A percentile compares a stretch with the other conserved stretches of the same genome.
Conservation (phyloP, 2,329 filamentous ascomycete species). For the Colletotrichum somersetense region DNA sequence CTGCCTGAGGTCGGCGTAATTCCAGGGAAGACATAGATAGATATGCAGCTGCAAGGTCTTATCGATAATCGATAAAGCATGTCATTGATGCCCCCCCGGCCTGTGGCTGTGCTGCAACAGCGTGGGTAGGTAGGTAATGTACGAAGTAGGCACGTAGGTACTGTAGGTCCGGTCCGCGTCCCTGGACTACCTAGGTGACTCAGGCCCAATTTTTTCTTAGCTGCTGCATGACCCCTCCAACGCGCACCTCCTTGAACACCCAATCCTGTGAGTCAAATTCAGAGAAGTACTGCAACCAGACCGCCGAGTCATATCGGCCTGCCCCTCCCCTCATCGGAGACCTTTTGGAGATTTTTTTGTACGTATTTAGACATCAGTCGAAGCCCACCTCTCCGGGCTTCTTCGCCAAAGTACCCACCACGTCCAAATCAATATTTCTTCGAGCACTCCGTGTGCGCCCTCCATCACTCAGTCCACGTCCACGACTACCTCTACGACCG, state of each 20-base stretch:
- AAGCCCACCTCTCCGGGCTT: conserved; percentile 55
- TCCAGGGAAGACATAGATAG: background rate
- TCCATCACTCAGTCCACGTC: conserved; percentile 58
- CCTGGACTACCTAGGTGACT: conserved; percentile 13
- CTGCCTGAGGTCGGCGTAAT: background rate
- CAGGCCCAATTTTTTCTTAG: conserved; percentile 36
- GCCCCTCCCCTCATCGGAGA: conserved; percentile 38
- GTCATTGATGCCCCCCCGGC: background rate
- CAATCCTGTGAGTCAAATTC: conserved; percentile 41
- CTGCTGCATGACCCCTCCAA: conserved; percentile 35
- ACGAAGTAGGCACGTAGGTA: background rate
- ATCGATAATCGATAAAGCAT: conserved; percentile 20
- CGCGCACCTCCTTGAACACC: conserved; percentile 28
- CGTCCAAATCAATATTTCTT: conserved; percentile 63
- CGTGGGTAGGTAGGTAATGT: background rate
- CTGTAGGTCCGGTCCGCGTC: background rate
- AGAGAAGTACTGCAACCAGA: conserved; percentile 38
- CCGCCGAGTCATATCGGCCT: conserved; percentile 41
- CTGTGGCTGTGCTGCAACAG: conserved; percentile 7
- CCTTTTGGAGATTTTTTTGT: conserved; percentile 36
- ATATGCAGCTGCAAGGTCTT: background rate
- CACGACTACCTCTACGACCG: conserved; percentile 48
- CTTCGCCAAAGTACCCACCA: conserved; percentile 53
- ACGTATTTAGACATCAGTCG: conserved; percentile 41
- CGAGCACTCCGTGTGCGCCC: conserved; percentile 71